Percentiles rank a stretch among this genome's conserved stretches.
Conservation (phyloP, 2,329 filamentous ascomycete species). For the Monascus ruber region DNA sequence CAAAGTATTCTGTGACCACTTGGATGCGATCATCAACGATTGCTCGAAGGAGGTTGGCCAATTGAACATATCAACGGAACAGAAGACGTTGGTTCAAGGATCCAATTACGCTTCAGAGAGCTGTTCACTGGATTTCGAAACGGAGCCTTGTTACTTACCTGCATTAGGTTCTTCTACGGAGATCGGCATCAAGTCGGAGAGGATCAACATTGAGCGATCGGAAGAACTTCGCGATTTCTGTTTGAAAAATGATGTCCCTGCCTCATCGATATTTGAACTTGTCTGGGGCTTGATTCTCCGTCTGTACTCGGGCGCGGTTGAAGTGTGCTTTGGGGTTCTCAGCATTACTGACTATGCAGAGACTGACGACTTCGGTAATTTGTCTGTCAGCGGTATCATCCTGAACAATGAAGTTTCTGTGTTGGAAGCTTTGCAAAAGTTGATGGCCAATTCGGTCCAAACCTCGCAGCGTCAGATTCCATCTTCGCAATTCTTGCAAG, state of each 20-base stretch:
- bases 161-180: neutral
- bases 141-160: neutral
- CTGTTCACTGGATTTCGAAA: neutral
- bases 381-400: neutral
- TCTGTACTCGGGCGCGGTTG: constrained; percentile 32
- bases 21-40: constrained; percentile 29
- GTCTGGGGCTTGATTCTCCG: constrained; percentile 36
- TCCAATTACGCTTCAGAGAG: too few relatives aligned
- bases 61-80: constrained; percentile 29
- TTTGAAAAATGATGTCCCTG: constrained; percentile 9
- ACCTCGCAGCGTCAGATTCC: constrained; percentile 11
- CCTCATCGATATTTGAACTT: constrained; percentile 23
- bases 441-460: constrained; percentile 10
- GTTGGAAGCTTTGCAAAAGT: constrained; percentile 10
- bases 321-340: constrained; percentile 33
- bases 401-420: neutral
- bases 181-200: constrained; percentile 4
- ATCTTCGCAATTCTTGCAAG: constrained; percentile 13
- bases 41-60: constrained; percentile 19
- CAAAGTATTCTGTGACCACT: constrained; percentile 23
- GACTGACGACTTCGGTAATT: too few relatives aligned
- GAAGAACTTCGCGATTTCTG: constrained; percentile 14
- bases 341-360: constrained; percentile 1
- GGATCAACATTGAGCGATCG: constrained; percentile 10
- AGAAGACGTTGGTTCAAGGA: constrained; percentile 9